These are phyloP conservation scores for Meyerozyma elateridarum DNA, from an alignment of 1,139 yeast genomes.

Conservation along the genomic window DNA sequence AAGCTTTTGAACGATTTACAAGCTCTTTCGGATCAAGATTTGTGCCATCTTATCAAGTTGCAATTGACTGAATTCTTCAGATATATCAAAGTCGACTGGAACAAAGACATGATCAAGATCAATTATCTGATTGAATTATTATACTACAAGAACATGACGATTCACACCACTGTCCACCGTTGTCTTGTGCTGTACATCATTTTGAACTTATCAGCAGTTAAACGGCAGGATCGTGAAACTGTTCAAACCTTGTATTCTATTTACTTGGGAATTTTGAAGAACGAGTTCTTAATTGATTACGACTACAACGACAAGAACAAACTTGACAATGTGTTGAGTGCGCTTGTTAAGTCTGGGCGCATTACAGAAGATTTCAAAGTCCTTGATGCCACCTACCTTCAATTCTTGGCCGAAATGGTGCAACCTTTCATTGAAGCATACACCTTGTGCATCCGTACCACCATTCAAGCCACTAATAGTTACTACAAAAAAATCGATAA, in stretches of 20 bases:
- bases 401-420: constrained; percentile 26
- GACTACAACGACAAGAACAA: constrained; percentile 30
- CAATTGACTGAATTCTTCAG: constrained; percentile 34
- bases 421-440: constrained; percentile 40
- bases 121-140: constrained; percentile 38
- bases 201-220: constrained; percentile 12
- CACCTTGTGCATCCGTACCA: constrained; percentile 27
- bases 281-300: constrained; percentile 44
- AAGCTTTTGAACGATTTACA: constrained; percentile 15
- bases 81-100: constrained; percentile 28
- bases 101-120: constrained; percentile 23
- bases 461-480: constrained; percentile 13
- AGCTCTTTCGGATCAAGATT: constrained; percentile 12
- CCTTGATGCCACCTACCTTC: constrained; percentile 21
- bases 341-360: constrained; percentile 18
- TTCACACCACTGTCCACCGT: constrained; percentile 37
- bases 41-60: constrained; percentile 20
- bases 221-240: constrained; percentile 16
- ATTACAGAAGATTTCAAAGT: constrained; percentile 18
- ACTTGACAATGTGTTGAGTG: constrained; percentile 27
- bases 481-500: constrained; percentile 10
- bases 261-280: constrained; percentile 37
- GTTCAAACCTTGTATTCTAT: constrained; percentile 30
- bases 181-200: constrained; percentile 34
- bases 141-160: constrained; percentile 40